Conservation (phyloP, 75 land plant species). For the Adiantum capillusveneris region DNA sequence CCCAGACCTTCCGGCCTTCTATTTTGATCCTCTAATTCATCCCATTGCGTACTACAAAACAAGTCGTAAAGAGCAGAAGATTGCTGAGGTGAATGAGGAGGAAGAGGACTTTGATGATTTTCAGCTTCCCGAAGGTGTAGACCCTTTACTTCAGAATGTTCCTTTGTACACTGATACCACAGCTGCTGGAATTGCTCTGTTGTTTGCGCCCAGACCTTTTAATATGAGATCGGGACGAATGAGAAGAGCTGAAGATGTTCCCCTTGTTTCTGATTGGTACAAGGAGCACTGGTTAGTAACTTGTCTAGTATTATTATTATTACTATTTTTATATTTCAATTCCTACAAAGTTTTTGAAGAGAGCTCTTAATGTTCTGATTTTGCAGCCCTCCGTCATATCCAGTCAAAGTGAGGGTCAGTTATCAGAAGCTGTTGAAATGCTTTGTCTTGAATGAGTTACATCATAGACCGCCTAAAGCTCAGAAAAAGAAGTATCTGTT, state of each 20-base stretch:
- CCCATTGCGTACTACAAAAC: slow-evolving; percentile 62
- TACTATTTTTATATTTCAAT: no score
- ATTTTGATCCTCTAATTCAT: slow-evolving; percentile 94
- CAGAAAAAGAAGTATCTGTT: slow-evolving; percentile 98
- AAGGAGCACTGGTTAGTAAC: slow-evolving; percentile 85
- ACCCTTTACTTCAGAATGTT: slow-evolving; percentile 58
- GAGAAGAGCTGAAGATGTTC: slow-evolving; percentile 93
- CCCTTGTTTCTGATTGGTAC: slow-evolving; percentile 98
- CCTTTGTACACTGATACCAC: slow-evolving; percentile 95
- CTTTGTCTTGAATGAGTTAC: slow-evolving; percentile 92
- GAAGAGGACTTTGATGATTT: slow-evolving; percentile 76
- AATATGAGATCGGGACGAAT: slow-evolving; percentile 96
- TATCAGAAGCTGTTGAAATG: slow-evolving; percentile 96
- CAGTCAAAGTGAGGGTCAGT: slow-evolving; percentile 96
- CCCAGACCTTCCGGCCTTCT: slow-evolving; percentile 97
- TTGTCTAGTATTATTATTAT: slow-evolving; percentile 4
- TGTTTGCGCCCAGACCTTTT: slow-evolving; percentile 98
- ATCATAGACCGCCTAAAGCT: slow-evolving; percentile 97
- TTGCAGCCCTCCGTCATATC: slow-evolving; percentile 95
- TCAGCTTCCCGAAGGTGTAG: slow-evolving; percentile 81
- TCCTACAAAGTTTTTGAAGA: no score
- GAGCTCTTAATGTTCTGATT: not conserved
- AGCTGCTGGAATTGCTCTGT: slow-evolving; percentile 88
- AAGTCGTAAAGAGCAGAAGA: slow-evolving; percentile 47
- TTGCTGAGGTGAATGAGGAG: slow-evolving; percentile 41